A percentile compares a stretch with the other conserved stretches of the same genome.
Evolutionary conservation across 495 filamentous ascomycete species (phyloP).

Genomic region (Venustampulla echinocandica): DNA sequence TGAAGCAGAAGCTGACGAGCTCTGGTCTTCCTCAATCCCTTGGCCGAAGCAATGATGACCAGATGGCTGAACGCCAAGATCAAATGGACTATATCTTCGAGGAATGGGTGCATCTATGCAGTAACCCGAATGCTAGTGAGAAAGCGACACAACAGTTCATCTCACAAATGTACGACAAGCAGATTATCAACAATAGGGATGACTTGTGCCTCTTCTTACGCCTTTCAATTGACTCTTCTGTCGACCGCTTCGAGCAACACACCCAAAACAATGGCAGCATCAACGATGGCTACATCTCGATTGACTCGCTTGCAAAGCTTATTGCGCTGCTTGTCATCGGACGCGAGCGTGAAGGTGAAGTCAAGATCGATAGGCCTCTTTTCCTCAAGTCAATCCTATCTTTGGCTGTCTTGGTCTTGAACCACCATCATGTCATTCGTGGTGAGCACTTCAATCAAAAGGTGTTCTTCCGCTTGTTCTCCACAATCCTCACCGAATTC

Average conservation of each 20-base stretch:
- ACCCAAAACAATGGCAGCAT: slow-evolving; percentile 48
- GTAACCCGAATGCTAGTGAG: slow-evolving; percentile 60
- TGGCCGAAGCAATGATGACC: slow-evolving; percentile 39
- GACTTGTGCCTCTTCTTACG: slow-evolving; percentile 73
- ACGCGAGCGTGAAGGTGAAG: slow-evolving; percentile 48
- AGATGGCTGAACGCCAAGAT: slow-evolving; percentile 49
- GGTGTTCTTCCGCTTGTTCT: slow-evolving; percentile 87
- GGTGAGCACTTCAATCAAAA: slow-evolving; percentile 78
- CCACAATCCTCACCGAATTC: slow-evolving; percentile 65
- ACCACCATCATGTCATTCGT: slow-evolving; percentile 72
- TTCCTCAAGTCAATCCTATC: slow-evolving; percentile 70
- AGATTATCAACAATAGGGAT: slow-evolving; percentile 60
- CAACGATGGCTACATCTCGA: slow-evolving; percentile 63
- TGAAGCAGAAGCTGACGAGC: slow-evolving; percentile 64
- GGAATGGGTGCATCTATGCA: slow-evolving; percentile 83
- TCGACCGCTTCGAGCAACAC: slow-evolving; percentile 65
- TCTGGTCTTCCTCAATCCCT: slow-evolving; percentile 48
- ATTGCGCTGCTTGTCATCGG: slow-evolving; percentile 63
- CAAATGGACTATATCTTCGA: slow-evolving; percentile 92
- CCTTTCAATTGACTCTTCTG: slow-evolving; percentile 69
- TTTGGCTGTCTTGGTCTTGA: slow-evolving; percentile 70
- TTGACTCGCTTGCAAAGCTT: slow-evolving; percentile 84
- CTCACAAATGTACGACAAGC: slow-evolving; percentile 66
- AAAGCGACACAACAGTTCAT: slow-evolving; percentile 70
- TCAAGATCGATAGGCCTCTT: slow-evolving; percentile 48